Evolutionary conservation across 441 rosid genomes (phyloP).

Genomic region (Arabidopsis hybrid): DNA sequence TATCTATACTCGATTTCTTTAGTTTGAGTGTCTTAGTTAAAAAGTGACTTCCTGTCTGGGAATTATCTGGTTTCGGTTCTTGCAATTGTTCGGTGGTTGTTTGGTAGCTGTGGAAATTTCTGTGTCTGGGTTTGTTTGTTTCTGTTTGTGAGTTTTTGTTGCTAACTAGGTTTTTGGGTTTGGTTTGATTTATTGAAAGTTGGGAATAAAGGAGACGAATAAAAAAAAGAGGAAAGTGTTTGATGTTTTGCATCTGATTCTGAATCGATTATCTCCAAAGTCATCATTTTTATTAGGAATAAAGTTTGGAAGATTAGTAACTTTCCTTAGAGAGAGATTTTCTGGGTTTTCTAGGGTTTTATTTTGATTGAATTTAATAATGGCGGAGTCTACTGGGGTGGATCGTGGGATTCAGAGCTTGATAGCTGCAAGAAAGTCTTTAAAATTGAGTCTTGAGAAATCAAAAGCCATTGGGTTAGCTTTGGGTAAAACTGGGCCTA

Average conservation of each 20-base stretch:
- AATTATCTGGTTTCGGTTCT: background rate
- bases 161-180: constrained; percentile 23
- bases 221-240: constrained; percentile 9
- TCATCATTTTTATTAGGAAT: constrained; percentile 22
- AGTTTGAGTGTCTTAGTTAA: constrained; percentile 19
- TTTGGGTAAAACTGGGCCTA: constrained; percentile 72
- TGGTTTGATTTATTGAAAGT: constrained; percentile 48
- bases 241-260: constrained; percentile 34
- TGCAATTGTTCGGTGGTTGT: background rate
- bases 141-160: constrained; percentile 3
- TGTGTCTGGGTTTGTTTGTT: constrained; percentile 37
- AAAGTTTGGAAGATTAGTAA: constrained; percentile 9
- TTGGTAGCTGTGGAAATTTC: constrained; percentile 36
- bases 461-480: constrained; percentile 68
- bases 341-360: constrained; percentile 43
- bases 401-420: constrained; percentile 53
- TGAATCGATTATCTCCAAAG: constrained; percentile 29
- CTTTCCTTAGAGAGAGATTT: constrained; percentile 27
- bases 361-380: constrained; percentile 35
- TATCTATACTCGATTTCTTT: background rate
- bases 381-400: constrained; percentile 56
- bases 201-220: constrained; percentile 32
- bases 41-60: constrained; percentile 43
- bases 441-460: constrained; percentile 80
- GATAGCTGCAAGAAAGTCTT: constrained; percentile 69